Evolutionary conservation across 176 grass and related monocot genomes (phyloP), one percentile per base, ranked within the genome.

Genomic region (Aegilops bicornis): DNA sequence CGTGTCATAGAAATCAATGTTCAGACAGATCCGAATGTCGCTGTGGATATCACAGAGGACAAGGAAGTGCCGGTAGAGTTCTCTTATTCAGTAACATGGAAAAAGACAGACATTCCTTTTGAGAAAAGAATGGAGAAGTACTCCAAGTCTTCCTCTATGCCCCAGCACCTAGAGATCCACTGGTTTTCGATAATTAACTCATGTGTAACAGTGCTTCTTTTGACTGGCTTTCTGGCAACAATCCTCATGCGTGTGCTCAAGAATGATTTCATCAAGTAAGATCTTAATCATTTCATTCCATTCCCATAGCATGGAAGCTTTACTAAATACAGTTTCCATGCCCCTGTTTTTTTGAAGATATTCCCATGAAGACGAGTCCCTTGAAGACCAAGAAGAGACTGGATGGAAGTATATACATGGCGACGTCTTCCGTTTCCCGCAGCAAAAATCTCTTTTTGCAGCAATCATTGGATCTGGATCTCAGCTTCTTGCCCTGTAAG

Each of bases 131-230:
- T 98, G 96, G 93, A 98, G 16, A 98, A 98, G 81, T 98, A 98
- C 84, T 92, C 93, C 56, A 94, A 94, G 68, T 89, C 93, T 61
- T 98, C 96, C 32, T 93, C 91, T 63, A 91, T 98, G 88, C 96
- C 96, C 22, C 96, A 98, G 59, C 96, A 98, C 80, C 91, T 98
- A 20, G 96, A 98, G 88, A 98, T 98, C 64, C 96, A 98, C 73
- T 98, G 96, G 96, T 98, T 98, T 88, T 98, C 96, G 43, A 98
- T 98, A 69, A 90, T 98, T 64, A 98, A 98, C 69, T 95, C 93
- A 36, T 98, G 96, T 79, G 96, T 98, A 13, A 98, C 95, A 0
- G 95, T 95, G 17, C 85, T 98, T 65, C 93, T 98, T 39, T 76
- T 98, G 48, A 98, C 96, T 29, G 96, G 96, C 32, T 98, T 98